Conservation (phyloP, 768 basidiomycete genomes). For the Mycena maculata region DNA sequence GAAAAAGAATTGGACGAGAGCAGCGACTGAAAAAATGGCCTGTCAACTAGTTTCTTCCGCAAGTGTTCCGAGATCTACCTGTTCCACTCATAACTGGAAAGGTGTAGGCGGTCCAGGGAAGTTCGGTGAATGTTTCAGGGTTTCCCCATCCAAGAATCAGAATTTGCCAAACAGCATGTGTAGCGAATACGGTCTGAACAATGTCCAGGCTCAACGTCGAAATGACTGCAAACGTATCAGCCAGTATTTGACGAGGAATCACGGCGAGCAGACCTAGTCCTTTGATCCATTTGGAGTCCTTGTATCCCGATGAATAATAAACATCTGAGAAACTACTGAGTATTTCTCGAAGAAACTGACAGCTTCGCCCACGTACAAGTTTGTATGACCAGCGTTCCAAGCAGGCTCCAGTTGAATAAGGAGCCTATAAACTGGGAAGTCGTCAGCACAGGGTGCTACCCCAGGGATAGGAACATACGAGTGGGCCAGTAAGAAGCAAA, state of each 20-base stretch:
- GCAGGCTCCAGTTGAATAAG: neutral
- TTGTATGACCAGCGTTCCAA: slow-evolving; percentile 6
- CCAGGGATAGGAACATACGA: neutral
- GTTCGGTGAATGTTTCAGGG: slow-evolving; percentile 1
- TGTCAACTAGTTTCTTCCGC: neutral
- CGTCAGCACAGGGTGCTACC: neutral
- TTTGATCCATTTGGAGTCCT: slow-evolving; percentile 4
- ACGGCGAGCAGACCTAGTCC: neutral
- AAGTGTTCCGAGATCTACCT: neutral
- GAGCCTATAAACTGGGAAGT: slow-evolving; percentile 4
- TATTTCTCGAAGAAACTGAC: neutral
- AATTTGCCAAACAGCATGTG: neutral
- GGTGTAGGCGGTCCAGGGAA: neutral
- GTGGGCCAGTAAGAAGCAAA: slow-evolving; percentile 9
- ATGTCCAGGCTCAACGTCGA: neutral
- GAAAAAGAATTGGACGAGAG: slow-evolving; percentile 6
- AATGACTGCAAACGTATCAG: neutral
- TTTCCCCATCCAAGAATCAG: slow-evolving; percentile 3
- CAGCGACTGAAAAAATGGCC: neutral
- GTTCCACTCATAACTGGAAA: slow-evolving; percentile 1
- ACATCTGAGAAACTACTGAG: neutral
- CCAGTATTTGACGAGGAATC: neutral
- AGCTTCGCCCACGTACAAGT: neutral
- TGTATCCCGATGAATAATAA: slow-evolving; percentile 3
- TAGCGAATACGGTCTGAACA: slow-evolving; percentile 2